Evolutionary conservation across 1,284 basidiomycete species (phyloP), one percentile per base, ranked within the genome.

Genomic region (Fomitopsis pinicola): DNA sequence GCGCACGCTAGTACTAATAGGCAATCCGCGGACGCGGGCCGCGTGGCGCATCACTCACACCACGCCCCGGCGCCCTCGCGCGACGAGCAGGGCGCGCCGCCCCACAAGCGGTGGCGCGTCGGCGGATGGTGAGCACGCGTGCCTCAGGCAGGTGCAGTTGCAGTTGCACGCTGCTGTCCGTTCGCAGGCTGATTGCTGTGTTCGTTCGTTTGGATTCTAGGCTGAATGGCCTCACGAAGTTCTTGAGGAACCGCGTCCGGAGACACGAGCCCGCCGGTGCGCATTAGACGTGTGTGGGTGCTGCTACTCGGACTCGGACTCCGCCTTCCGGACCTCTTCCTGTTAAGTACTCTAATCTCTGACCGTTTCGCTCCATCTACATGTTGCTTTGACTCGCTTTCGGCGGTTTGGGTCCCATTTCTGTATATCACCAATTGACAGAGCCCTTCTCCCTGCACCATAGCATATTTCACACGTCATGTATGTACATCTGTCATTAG

Each of bases 111-210:
- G 48, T 36, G 46, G 61, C 55, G 45, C 42, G 57, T 53, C 38
- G 61, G 57, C 46, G 61, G 61, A 62, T 62, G 61, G 61, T 62
- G 58, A 62, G 58, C 61, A 36, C 50, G 19, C 35, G 22, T 35
- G 50, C 33, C n/a, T 22, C 53, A 52, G 28, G 33, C 53, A 44
- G 54, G 53, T 48, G 26, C 60, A 19, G 53, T 17, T 48, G 26
- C 60, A 19, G 53, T 17, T 12, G n/a, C 19, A 28, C 17, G 59
- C 40, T 55, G 59, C 59, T 38, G 19, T 15, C 14, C 9, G 26
- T 57, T 7, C 44, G 46, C 42, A 33, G 7, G 35, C 30, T 45
- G 40, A 35, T 48, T 58, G 50, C 55, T 36, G 17, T 40, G 40
- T 53, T 38, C 35, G 1, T 42, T 56, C 19, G 42, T 33, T 12